Evolutionary conservation across 331 rosid genomes (phyloP), one percentile per base, ranked within the genome.

Genomic region (Pyrus hybrid): DNA sequence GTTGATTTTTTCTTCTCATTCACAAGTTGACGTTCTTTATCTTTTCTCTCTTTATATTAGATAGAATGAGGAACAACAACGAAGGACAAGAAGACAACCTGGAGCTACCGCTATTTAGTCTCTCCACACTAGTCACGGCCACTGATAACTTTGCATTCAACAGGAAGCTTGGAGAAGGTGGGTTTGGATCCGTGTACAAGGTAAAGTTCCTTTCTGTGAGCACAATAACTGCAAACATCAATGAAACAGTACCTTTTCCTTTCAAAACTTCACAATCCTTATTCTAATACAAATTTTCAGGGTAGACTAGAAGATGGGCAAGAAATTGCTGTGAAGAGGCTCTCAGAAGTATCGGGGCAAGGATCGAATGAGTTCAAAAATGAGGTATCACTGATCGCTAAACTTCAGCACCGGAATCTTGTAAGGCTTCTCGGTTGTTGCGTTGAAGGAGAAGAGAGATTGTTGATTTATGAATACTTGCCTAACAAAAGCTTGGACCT

Each of bases 241-340:
- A 30, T 18, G 14, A 63, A 63, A 16, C 14, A 63, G 11, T 21
- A n/a, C 14, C 5, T 3, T 41, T 41, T 37, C 25, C 16, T 7
- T 13, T 13, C 33, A 7, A 23, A 68, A 68, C 11, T 41, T 37
- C 12, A 0, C 45, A 35, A 54, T 32, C 70, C 47, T 9, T 32
- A 8, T 11, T 6, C 51, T 47, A 22, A 49, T 65, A 23, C 6
- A 10, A 26, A 56, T 68, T 68, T 77, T 23, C 73, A 77, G 85
- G 87, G 87, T 33, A 72, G 17, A 29, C 79, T 87, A 1, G 60
- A 1, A 28, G 76, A 83, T 79, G 88, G 89, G 8, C 80, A 80
- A 70, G 90, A 80, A 28, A 78, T 88, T 14, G 90, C 88, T 22
- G 80, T 84, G 33, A 88, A 88, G 67, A 77, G 92, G 71, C 84